A percentile compares a stretch with the other conserved stretches of the same genome.
Conservation (phyloP, 1,284 basidiomycete genomes). For the Laetiporus sulphureus region DNA sequence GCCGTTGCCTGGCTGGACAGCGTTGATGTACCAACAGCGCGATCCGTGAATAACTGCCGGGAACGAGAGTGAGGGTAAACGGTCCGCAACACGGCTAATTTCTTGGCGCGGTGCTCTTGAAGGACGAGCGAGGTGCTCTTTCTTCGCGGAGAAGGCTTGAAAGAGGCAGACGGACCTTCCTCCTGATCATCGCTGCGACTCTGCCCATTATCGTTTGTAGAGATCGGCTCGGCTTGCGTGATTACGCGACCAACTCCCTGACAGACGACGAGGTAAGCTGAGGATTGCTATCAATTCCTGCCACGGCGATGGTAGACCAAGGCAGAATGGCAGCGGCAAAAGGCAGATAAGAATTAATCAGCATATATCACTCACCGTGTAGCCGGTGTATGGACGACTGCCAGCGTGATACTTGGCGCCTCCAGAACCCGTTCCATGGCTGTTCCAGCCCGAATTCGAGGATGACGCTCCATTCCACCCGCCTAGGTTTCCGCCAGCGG, state of each 20-base stretch:
- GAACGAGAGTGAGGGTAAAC: slow-evolving; percentile 54
- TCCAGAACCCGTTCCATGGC: slow-evolving; percentile 48
- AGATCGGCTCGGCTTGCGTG: slow-evolving; percentile 59
- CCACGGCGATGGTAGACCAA: no score
- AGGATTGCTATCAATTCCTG: no score
- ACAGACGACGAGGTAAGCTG: no score
- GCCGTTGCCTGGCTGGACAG: slow-evolving; percentile 10
- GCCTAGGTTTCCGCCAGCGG: slow-evolving; percentile 29
- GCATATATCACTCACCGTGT: slow-evolving; percentile 33
- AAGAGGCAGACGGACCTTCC: slow-evolving; percentile 27
- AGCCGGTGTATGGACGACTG: slow-evolving; percentile 60
- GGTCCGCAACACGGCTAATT: slow-evolving; percentile 49
- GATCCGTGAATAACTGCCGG: slow-evolving; percentile 40
- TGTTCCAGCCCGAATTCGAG: slow-evolving; percentile 51
- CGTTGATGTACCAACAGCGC: slow-evolving; percentile 8
- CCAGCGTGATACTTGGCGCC: slow-evolving; percentile 64
- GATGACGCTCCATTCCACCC: slow-evolving; percentile 43
- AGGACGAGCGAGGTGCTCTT: slow-evolving; percentile 47
- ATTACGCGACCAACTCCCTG: slow-evolving; percentile 61
- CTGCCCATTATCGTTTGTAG: slow-evolving; percentile 37
- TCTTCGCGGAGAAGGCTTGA: slow-evolving; percentile 28
- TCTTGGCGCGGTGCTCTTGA: slow-evolving; percentile 34
- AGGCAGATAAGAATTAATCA: slow-evolving; percentile 1
- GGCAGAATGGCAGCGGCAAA: slow-evolving; percentile 2
- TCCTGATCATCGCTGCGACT: slow-evolving; percentile 53